These are phyloP conservation scores for Amoeboaphelidium protococcarum DNA, from an alignment of 371 early-diverging fungal species.

Conservation along the genomic window DNA sequence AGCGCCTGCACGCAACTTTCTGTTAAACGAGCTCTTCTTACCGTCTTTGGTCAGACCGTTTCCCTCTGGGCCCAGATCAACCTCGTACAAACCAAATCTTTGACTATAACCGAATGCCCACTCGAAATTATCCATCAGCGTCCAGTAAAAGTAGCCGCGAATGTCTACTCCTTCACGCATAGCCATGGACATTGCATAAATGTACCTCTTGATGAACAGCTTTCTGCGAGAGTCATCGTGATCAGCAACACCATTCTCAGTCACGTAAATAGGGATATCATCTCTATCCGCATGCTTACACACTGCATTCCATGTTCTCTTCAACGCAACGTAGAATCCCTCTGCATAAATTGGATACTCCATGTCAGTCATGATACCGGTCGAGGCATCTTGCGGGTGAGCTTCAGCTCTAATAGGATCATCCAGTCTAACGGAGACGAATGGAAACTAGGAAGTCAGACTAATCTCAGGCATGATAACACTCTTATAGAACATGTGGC, in stretches of 20 bases:
- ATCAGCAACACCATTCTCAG: constrained; percentile 13
- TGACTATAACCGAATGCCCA: constrained; percentile 10
- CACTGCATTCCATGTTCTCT: neutral
- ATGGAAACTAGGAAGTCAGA: neutral
- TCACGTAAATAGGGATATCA: constrained; percentile 5
- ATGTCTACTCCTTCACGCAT: constrained; percentile 8
- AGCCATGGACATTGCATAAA: constrained; percentile 3
- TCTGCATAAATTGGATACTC: constrained; percentile 2
- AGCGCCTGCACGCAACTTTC: neutral
- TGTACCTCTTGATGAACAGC: constrained; percentile 6
- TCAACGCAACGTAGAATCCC: constrained; percentile 1
- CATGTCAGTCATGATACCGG: constrained; percentile 2
- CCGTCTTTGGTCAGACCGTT: neutral
- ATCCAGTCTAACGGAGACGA: neutral
- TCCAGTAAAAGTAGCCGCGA: constrained; percentile 12
- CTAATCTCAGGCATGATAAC: neutral
- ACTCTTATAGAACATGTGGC: neutral
- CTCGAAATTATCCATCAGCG: constrained; percentile 10
- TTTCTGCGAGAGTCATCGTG: constrained; percentile 5
- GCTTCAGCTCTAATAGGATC: neutral
- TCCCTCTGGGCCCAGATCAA: constrained; percentile 8
- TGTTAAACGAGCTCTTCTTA: neutral
- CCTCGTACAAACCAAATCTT: constrained; percentile 10
- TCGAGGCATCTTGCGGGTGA: neutral
- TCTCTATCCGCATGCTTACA: no score